Evolutionary conservation across 257 asterid genomes (phyloP), one percentile per base, ranked within the genome.

Genomic region (Jacaranda mimosifolia): DNA sequence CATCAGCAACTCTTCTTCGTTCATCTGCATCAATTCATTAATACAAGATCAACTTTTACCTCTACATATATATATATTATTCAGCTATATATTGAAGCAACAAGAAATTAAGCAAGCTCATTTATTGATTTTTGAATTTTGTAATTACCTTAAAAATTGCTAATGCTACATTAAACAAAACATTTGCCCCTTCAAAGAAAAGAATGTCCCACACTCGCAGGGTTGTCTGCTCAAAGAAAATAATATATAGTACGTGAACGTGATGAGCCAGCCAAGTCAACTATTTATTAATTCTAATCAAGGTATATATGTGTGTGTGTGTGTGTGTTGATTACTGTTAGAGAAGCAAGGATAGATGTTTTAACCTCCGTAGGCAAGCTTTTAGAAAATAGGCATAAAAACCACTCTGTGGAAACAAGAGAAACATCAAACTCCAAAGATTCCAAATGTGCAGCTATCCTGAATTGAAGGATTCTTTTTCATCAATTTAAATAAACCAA

Each of bases 391-490:
- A 95, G 92, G 86, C 99, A 95, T 42, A 95, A 85, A 83, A 95
- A 95, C 99, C 99, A 95, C 81, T 95, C 99, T 0, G 99, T 93
- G 88, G 94, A 93, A 79, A 95, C 99, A 73, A 95, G 98, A 68
- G 99, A 93, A 77, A 95, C 99, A 46, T 95, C 99, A 68, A 95
- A 95, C 75, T 95, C 99, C 89, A 95, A 68, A 76, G 94, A 80
- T 63, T 89, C 96, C 87, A 95, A 84, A 81, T 95, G 97, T 78
- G 98, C 83, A 38, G 97, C 88, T 75, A 93, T 85, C 94, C 98
- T 95, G 97, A 84, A 87, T 17, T n/a, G 32, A 26, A 26, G 46
- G 46, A 42, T 70, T 39, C 72, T 21, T 43, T 70, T 42, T 49
- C 62, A 46, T 73, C 40, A 56, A n/a, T 48, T 67, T 55, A 69